Conservation (phyloP, 179 eudicot genomes). For the Gypsophila paniculata region DNA sequence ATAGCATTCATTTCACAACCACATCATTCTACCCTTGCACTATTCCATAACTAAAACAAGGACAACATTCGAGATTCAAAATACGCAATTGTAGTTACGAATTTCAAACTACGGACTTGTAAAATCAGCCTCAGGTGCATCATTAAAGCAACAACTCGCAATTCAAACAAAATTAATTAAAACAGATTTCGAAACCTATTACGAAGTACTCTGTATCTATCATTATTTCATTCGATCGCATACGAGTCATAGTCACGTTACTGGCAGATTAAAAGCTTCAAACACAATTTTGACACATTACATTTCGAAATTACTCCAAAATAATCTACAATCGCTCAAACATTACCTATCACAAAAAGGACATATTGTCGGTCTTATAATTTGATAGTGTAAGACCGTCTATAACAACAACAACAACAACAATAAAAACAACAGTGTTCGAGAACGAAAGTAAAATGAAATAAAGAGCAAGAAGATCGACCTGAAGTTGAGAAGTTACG, state of each 20-base stretch:
- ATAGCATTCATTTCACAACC: too few relatives aligned
- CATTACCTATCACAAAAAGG: neutral
- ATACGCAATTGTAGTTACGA: neutral
- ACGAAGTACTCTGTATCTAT: neutral
- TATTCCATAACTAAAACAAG: neutral
- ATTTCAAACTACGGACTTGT: neutral
- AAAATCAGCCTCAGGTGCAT: too few relatives aligned
- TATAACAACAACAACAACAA: neutral
- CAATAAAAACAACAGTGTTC: too few relatives aligned
- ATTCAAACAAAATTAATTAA: neutral
- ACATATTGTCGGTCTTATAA: neutral
- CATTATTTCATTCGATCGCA: neutral
- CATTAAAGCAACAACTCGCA: neutral
- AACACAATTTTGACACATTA: neutral
- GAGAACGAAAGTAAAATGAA: neutral
- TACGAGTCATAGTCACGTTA: neutral
- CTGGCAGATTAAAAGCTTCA: neutral
- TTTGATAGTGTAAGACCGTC: too few relatives aligned
- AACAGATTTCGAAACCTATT: neutral
- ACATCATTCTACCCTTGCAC: neutral
- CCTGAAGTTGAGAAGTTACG: conserved; percentile 78
- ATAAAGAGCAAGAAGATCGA: conserved; percentile 19
- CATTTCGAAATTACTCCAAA: neutral
- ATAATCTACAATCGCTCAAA: neutral
- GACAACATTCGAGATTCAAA: neutral